Evolutionary conservation across 306 rosid species (phyloP), one percentile per base, ranked within the genome.

Genomic region (Cucurbita moschata): DNA sequence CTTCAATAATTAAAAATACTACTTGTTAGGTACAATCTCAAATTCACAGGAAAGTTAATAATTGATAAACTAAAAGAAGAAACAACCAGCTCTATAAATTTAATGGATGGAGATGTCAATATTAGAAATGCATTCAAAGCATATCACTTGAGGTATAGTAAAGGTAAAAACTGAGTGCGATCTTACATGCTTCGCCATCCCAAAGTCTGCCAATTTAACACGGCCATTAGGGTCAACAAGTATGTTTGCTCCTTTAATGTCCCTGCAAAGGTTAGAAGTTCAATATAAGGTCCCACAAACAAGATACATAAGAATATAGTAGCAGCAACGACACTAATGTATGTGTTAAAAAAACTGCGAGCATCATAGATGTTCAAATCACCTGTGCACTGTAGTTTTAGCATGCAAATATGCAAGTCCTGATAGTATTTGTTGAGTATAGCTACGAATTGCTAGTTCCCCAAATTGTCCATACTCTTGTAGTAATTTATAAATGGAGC

Each of bases 181-280:
- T 75, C 96, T 91, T 89, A 95, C 99, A 86, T 95, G 99, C 82
- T 95, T 95, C 69, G 99, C 99, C 99, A 95, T 95, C 85, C 99
- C 97, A 86, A 95, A 95, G 82, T 95, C 99, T 56, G 96, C 99
- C 86, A 95, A 81, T 83, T 91, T 95, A 79, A 95, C 91, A 52
- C 96, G 90, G 49, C 99, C 97, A 82, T 75, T 84, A 77, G 96
- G 97, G 86, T 95, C 99, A 40, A 95, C 97, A 43, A 95, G 88
- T 82, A 95, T 95, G 84, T 95, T 95, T 83, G 97, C 99, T 80
- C 97, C 99, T 79, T 95, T 91, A 77, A 95, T 88, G 82, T 95
- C 97, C 96, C 99, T 95, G 85, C 76, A 77, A 43, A 83, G 23
- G 56, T 78, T 73, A 75, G 80, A 23, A 35, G 66, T 80, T 51